A percentile compares a stretch with the other conserved stretches of the same genome.
Evolutionary conservation across 768 basidiomycete genomes (phyloP).

Genomic region (Tubosaeta brunneosetosa): DNA sequence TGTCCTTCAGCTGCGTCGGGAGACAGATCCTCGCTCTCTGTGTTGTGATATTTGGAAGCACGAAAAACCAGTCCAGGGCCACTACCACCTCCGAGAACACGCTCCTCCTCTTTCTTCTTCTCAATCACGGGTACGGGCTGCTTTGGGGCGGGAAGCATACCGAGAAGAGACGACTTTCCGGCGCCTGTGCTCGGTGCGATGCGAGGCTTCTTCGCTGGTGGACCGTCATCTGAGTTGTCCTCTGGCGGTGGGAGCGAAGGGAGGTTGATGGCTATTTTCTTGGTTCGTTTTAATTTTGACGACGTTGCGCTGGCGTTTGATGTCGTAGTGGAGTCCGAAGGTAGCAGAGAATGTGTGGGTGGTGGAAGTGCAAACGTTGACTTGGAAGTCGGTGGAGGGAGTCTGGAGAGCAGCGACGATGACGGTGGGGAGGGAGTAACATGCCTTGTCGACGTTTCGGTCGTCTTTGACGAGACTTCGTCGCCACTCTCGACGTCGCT

Average conservation of each 20-base stretch:
- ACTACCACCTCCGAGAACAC: constrained; percentile 61
- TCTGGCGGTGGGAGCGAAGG: constrained; percentile 28
- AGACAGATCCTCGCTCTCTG: neutral
- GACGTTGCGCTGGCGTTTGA: constrained; percentile 12
- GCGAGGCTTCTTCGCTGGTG: constrained; percentile 56
- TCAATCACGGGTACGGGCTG: constrained; percentile 38
- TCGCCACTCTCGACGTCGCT: constrained; percentile 63
- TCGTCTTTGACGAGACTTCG: constrained; percentile 25
- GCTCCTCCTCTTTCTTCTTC: constrained; percentile 34
- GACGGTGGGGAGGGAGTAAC: neutral
- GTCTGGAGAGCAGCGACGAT: constrained; percentile 16
- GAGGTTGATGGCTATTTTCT: constrained; percentile 40
- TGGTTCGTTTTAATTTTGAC: constrained; percentile 38
- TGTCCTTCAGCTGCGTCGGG: neutral
- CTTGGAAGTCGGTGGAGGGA: constrained; percentile 28
- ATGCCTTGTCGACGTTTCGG: constrained; percentile 1
- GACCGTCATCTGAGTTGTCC: constrained; percentile 45
- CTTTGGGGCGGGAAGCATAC: constrained; percentile 75
- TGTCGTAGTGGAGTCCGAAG: neutral
- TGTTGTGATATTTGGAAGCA: constrained; percentile 19
- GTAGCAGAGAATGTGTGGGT: constrained; percentile 22
- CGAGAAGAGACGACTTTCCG: constrained; percentile 59
- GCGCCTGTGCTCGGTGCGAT: constrained; percentile 42
- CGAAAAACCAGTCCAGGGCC: constrained; percentile 62
- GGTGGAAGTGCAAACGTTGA: constrained; percentile 35